Conservation (phyloP, 805 yeast genomes). For the Clavispora vitiphila region DNA sequence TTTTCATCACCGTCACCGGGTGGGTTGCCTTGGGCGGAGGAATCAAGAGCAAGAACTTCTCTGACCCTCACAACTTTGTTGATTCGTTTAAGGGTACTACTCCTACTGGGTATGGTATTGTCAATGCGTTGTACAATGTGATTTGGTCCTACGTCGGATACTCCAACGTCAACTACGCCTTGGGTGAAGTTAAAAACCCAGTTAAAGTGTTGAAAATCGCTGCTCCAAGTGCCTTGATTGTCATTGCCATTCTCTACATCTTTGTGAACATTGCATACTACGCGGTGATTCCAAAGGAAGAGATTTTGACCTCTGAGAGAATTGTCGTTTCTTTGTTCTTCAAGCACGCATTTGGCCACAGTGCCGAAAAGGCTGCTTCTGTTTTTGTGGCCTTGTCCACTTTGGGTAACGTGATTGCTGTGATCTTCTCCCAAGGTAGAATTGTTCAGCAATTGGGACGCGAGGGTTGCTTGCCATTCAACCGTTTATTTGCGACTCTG, state of each 20-base stretch:
- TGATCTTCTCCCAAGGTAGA: constrained; percentile 78
- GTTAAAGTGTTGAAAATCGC: constrained; percentile 62
- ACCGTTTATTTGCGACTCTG: constrained; percentile 63
- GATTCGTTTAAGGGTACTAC: constrained; percentile 52
- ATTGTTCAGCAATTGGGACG: constrained; percentile 76
- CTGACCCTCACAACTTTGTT: constrained; percentile 54
- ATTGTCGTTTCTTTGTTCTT: constrained; percentile 75
- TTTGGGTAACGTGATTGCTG: constrained; percentile 76
- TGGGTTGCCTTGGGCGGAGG: constrained; percentile 82
- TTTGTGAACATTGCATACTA: constrained; percentile 76
- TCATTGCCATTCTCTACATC: constrained; percentile 62
- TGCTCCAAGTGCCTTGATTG: constrained; percentile 67
- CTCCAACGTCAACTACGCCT: constrained; percentile 77
- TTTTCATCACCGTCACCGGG: constrained; percentile 70
- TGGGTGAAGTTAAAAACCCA: constrained; percentile 75
- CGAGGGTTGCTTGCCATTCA: constrained; percentile 75
- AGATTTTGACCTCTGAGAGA: constrained; percentile 54
- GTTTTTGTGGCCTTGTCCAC: constrained; percentile 80
- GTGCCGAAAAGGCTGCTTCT: constrained; percentile 68
- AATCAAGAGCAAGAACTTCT: constrained; percentile 41
- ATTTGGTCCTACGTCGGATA: constrained; percentile 85
- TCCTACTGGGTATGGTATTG: constrained; percentile 64
- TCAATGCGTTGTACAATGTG: constrained; percentile 72
- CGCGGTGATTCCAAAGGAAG: constrained; percentile 72
- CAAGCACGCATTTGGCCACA: constrained; percentile 61